Evolutionary conservation across 1,284 basidiomycete genomes (phyloP), one percentile per base, ranked within the genome.

Genomic region (Heterobasidion irregulare): DNA sequence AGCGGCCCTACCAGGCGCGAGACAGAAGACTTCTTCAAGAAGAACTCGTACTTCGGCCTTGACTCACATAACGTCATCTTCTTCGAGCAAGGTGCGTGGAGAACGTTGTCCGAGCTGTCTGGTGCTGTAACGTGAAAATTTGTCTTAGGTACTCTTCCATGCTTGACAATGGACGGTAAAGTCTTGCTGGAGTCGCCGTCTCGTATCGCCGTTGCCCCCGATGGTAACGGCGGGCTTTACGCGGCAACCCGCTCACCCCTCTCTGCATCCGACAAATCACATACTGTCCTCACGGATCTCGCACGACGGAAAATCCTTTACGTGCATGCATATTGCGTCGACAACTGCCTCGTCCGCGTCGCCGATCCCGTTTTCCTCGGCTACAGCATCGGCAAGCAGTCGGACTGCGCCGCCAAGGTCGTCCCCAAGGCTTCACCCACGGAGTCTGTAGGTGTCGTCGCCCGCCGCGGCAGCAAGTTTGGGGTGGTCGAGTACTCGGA

Each of bases 401-500:
- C 92, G 12, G 89, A 93, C 61, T 94, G 92, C 64, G 94, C 94
- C 38, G 92, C 95, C 56, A 99, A 99, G 72, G 95, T 98, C 57
- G 97, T 99, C 15, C 90, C 91, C 59, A 99, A 99, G 72, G 75
- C 84, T 4, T 73, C 79, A 50, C 86, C 97, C 1, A 83, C 85
- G 58, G 97, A 99, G 73, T 88, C 89, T 7, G 97, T 99, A 60
- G 97, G 97, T 48, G 96, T 99, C 59, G 83, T 99, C 59, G 96
- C 93, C 8, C 78, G 83, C 55, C 83, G 87, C 45, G 89, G 86
- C 38, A 80, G 82, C 64, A 89, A 89, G 64, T 98, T 84, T 50
- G 84, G 86, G 61, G 96, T 99, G 50, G 91, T 99, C 58, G 97
- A 99, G 71, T 99, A 99, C 75, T 96, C 93, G 12, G 97, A 99